Evolutionary conservation across 768 basidiomycete genomes (phyloP), one percentile per base, ranked within the genome.

Genomic region (Imleria badia): DNA sequence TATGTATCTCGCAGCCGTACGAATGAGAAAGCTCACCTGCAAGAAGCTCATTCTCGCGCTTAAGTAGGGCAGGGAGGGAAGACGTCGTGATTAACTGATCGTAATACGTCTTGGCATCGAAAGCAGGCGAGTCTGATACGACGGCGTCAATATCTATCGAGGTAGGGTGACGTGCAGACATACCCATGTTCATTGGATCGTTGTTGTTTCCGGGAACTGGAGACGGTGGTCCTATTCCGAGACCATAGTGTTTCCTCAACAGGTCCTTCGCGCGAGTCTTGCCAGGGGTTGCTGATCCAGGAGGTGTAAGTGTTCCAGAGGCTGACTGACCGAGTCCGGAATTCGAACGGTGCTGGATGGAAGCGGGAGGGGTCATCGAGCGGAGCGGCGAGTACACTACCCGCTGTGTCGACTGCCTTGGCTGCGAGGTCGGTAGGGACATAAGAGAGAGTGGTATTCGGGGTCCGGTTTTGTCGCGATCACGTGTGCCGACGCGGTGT

Each of bases 181-280:
- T 61, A 84, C 90, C 89, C 54, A 94, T 73, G 62, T 91, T 89
- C 88, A 92, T 89, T 14, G 90, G 88, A 67, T 93, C 91, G 49
- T 78, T 76, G 31, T 73, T 74, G 38, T 78, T 80, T 30, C 82
- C 83, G 2, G 79, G 76, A 2, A 77, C 63, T 20, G 89, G 81
- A 5, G 81, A 77, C 13, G 89, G 91, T 31, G 83, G 83, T 0
- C 85, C 86, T n/a, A 89, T 73, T 17, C 85, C 88, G 26, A 95
- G 72, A 6, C 91, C 91, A 78, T 95, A 95, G 65, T 95, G 92
- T 60, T 90, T 91, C 63, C 93, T 77, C 48, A 94, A 65, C 45
- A 94, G 68, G 66, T 93, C 90, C 60, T 87, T 78, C 13, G 91
- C 91, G 15, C 85, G 76, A 19, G 79, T 75, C 62, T 84, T 85